Conservation (phyloP, 1,284 basidiomycete genomes). For the Ganoderma lingzhi region DNA sequence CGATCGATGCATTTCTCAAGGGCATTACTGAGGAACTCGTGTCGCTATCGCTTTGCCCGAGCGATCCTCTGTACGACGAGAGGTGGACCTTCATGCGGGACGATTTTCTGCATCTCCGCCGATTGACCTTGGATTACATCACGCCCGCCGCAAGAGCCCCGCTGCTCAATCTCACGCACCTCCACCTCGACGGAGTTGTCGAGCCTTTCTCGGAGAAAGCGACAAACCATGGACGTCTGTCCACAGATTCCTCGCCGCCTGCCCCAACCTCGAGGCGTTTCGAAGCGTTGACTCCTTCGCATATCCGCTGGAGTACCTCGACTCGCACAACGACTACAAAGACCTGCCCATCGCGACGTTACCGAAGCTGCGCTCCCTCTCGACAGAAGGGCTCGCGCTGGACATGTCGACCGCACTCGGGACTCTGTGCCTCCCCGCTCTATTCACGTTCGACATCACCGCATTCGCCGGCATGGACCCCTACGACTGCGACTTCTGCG, state of each 20-base stretch:
- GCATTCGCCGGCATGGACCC: background rate
- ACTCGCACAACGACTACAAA: background rate
- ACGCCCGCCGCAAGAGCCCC: background rate
- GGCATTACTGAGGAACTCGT: background rate
- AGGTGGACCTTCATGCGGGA: background rate
- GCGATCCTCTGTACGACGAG: background rate
- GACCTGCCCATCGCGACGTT: background rate
- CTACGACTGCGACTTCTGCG: background rate
- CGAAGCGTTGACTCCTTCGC: background rate
- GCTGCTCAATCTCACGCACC: background rate
- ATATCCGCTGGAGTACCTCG: background rate
- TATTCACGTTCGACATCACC: background rate
- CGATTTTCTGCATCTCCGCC: background rate
- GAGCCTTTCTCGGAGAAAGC: background rate
- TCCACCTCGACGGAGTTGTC: background rate
- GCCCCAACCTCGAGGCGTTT: background rate
- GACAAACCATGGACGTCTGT: background rate
- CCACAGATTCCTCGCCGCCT: background rate
- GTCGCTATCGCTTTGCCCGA: background rate
- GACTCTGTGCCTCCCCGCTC: background rate
- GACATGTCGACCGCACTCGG: background rate
- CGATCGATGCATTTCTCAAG: background rate
- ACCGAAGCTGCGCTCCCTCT: background rate
- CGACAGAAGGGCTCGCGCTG: background rate
- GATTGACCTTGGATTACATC: background rate